Conservation (phyloP, 148 eudicot genomes). For the Vaccinium vitisidaea region DNA sequence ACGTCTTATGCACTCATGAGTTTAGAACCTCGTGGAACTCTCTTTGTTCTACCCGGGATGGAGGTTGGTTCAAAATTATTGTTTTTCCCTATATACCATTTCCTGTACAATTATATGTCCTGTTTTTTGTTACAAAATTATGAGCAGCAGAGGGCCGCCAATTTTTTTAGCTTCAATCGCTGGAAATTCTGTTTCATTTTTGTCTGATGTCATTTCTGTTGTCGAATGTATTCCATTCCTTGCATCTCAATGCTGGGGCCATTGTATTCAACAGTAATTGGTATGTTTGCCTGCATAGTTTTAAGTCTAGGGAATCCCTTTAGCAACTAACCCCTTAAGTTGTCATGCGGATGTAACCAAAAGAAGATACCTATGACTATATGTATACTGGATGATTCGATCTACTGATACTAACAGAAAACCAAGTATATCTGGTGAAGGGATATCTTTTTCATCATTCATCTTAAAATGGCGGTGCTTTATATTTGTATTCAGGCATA, state of each 20-base stretch:
- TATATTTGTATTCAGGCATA: conserved; percentile 54
- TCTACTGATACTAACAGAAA: background rate
- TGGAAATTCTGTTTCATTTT: conserved; percentile 6
- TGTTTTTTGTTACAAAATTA: background rate
- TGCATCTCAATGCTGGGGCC: background rate
- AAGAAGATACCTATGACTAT: background rate
- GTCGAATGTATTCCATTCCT: background rate
- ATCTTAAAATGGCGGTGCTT: background rate
- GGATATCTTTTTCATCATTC: background rate
- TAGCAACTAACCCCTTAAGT: background rate
- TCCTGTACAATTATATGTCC: background rate
- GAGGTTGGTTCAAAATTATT: conserved; percentile 47
- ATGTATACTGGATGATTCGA: background rate
- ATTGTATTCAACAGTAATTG: background rate
- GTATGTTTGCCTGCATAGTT: background rate
- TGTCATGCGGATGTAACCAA: background rate
- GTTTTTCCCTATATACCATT: background rate
- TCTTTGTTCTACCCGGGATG: conserved; percentile 88
- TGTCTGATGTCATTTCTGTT: background rate
- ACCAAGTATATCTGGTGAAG: background rate
- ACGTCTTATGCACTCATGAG: conserved; percentile 85
- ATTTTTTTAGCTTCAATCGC: background rate
- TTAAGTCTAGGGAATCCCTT: background rate
- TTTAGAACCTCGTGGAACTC: conserved; percentile 92
- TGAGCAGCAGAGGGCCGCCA: background rate